Evolutionary conservation across 164 flowering plant species (phyloP).

Genomic region (Echeveria elegans): DNA sequence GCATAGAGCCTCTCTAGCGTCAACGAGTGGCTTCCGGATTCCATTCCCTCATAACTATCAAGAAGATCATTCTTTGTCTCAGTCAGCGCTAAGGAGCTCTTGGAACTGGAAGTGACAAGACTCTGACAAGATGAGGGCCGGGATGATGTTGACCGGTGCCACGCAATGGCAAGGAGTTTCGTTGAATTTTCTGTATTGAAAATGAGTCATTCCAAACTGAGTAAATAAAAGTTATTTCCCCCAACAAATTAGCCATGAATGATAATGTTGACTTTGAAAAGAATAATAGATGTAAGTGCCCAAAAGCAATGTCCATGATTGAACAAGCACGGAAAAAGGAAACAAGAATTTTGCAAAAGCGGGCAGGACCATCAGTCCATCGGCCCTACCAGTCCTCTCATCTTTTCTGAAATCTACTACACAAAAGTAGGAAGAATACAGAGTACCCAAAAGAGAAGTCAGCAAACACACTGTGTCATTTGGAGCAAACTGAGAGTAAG

Average conservation of each 20-base stretch:
- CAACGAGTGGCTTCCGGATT: slow-evolving; percentile 79
- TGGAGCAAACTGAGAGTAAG: neutral
- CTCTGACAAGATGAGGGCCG: slow-evolving; percentile 72
- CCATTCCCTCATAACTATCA: slow-evolving; percentile 84
- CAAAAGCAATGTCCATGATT: neutral
- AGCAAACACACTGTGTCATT: neutral
- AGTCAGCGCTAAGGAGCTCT: slow-evolving; percentile 54
- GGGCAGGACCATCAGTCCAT: neutral
- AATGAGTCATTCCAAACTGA: neutral
- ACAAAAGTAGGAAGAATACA: neutral
- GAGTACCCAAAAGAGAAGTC: neutral
- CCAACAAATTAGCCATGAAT: neutral
- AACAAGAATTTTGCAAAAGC: neutral
- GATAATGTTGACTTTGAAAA: neutral
- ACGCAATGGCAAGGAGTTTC: slow-evolving; percentile 63
- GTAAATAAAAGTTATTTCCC: neutral
- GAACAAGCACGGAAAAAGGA: neutral
- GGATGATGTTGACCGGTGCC: slow-evolving; percentile 65
- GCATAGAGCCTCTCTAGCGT: slow-evolving; percentile 84
- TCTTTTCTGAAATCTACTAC: neutral
- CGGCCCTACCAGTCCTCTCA: neutral
- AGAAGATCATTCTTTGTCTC: slow-evolving; percentile 65
- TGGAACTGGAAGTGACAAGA: slow-evolving; percentile 63
- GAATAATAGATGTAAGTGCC: neutral
- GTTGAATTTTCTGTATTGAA: slow-evolving; percentile 68